These are phyloP conservation scores for Starmerella etchellsii DNA, from an alignment of 805 yeast species.

Conservation along the genomic window DNA sequence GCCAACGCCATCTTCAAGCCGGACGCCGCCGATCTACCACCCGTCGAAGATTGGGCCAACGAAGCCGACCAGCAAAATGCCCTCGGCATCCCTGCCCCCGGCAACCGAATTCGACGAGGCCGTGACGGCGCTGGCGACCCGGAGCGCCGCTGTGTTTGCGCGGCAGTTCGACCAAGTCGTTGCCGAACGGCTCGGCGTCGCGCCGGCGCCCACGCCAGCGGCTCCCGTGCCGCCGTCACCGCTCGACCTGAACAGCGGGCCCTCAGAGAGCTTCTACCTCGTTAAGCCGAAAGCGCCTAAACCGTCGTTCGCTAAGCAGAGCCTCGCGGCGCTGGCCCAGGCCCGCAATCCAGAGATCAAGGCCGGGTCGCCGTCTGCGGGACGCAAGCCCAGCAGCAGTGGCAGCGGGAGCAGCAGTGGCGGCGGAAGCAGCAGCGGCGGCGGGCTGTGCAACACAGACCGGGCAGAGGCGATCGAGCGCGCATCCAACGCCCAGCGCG, in stretches of 20 bases:
- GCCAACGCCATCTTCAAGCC: background rate
- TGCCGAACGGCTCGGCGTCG: background rate
- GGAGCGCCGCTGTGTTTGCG: conserved; percentile 17
- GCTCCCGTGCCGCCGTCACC: background rate
- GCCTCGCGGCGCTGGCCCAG: conserved; percentile 1
- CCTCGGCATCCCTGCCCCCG: background rate
- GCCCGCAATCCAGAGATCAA: background rate
- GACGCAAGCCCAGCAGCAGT: too few relatives aligned
- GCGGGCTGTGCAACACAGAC: conserved; percentile 6
- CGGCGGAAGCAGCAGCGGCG: background rate
- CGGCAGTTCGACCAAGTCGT: conserved; percentile 16
- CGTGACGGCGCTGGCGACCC: conserved; percentile 12
- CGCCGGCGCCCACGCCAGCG: background rate
- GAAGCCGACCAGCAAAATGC: background rate
- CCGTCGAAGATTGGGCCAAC: background rate
- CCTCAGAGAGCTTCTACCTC: conserved; percentile 26
- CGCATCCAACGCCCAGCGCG: conserved; percentile 24
- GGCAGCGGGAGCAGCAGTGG: background rate
- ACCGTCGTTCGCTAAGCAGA: conserved; percentile 2
- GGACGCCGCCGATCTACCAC: background rate
- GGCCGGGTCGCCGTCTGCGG: background rate
- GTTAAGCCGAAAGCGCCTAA: conserved; percentile 21
- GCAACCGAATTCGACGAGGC: conserved; percentile 10
- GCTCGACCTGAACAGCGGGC: conserved; percentile 3
- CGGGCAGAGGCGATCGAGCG: conserved; percentile 22